These are phyloP conservation scores for Talaromyces sp. DNA, from an alignment of 2,329 filamentous ascomycete genomes.

Conservation along the genomic window DNA sequence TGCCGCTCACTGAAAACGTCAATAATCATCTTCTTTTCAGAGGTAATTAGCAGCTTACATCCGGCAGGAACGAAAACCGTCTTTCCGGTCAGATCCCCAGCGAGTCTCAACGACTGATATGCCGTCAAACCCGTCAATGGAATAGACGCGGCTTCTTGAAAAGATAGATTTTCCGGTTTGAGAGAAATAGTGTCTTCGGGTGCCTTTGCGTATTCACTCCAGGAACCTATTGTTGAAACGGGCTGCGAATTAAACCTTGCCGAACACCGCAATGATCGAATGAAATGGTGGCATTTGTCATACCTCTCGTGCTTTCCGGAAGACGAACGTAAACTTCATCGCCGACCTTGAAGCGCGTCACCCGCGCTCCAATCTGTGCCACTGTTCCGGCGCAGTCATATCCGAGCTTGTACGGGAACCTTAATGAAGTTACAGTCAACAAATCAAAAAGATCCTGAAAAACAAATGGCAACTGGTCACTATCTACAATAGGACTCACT, in stretches of 20 bases:
- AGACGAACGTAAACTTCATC: constrained; percentile 38
- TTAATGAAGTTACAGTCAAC: constrained; percentile 16
- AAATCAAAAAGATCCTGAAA: background rate
- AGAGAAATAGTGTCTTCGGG: constrained; percentile 32
- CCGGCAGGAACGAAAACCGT: constrained; percentile 52
- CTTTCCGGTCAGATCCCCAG: constrained; percentile 48
- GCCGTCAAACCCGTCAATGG: constrained; percentile 42
- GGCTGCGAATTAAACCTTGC: background rate
- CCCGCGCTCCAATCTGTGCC: constrained; percentile 31
- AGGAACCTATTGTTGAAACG: constrained; percentile 25
- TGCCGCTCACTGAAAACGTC: constrained; percentile 39
- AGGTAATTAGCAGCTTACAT: constrained; percentile 20
- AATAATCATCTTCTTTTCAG: background rate
- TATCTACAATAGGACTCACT: constrained; percentile 22
- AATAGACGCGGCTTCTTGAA: constrained; percentile 44
- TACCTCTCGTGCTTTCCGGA: constrained; percentile 29
- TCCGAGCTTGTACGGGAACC: constrained; percentile 43
- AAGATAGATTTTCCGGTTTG: constrained; percentile 42
- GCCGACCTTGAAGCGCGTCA: constrained; percentile 36
- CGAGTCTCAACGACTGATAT: constrained; percentile 42
- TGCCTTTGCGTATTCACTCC: constrained; percentile 38
- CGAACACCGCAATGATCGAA: background rate
- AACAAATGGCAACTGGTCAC: background rate
- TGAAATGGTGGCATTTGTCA: background rate
- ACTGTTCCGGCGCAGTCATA: constrained; percentile 42